Conservation (phyloP, 1,284 basidiomycete species). For the Sparassis latifolia region DNA sequence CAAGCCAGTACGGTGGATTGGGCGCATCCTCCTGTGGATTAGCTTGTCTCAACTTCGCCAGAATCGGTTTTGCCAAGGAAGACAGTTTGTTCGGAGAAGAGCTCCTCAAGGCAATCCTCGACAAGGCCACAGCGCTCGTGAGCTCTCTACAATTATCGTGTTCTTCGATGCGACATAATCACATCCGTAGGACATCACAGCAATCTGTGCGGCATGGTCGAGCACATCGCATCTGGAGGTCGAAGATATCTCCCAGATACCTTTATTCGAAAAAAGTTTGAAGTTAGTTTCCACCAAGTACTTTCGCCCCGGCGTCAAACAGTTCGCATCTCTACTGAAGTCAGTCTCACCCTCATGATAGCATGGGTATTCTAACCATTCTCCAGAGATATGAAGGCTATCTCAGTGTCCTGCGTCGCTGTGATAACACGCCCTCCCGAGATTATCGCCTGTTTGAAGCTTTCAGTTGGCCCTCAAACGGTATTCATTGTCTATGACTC, state of each 20-base stretch:
- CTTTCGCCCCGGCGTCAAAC: conserved; percentile 28
- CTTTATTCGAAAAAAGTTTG: conserved; percentile 33
- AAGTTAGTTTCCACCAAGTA: conserved; percentile 32
- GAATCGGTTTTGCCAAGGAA: conserved; percentile 35
- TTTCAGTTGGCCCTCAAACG: conserved; percentile 25
- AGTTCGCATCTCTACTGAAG: conserved; percentile 41
- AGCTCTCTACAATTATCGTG: conserved; percentile 1
- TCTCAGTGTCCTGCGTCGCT: conserved; percentile 24
- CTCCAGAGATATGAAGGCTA: conserved; percentile 9
- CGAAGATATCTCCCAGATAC: conserved; percentile 33
- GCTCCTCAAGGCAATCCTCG: conserved; percentile 29
- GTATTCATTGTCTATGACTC: conserved; percentile 59
- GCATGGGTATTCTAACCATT: neutral
- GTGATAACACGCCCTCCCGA: conserved; percentile 68
- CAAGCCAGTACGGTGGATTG: conserved; percentile 11
- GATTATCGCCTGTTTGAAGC: conserved; percentile 50
- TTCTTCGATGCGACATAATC: neutral
- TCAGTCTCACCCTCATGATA: conserved; percentile 21
- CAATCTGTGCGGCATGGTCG: conserved; percentile 35
- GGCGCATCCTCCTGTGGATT: conserved; percentile 49
- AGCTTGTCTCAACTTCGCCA: conserved; percentile 53
- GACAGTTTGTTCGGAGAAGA: conserved; percentile 23
- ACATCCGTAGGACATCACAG: conserved; percentile 13
- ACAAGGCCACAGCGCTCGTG: conserved; percentile 35
- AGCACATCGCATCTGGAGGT: conserved; percentile 48